phyloP scores from a whole-genome alignment of 2,329 filamentous ascomycete genomes.

The Cytospora leucostoma region DNA sequence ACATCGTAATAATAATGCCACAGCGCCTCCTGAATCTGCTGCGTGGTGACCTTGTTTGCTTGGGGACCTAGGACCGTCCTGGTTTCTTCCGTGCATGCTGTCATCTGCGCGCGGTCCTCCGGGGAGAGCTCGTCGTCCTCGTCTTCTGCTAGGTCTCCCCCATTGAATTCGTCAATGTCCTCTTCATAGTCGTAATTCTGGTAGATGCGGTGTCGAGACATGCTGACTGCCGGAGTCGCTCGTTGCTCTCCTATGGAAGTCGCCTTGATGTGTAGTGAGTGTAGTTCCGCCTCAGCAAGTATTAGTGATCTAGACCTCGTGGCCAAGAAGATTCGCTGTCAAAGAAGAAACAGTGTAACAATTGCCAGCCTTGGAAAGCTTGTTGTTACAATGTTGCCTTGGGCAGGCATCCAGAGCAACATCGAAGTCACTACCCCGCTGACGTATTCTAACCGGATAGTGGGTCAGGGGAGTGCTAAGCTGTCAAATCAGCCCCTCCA shows the following conservation, averaged over 20 bases:
- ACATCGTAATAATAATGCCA: constrained; percentile 98
- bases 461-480: background rate
- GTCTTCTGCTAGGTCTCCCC: constrained; percentile 43
- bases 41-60: constrained; percentile 55
- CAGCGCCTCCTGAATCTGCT: constrained; percentile 82
- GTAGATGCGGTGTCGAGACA: constrained; percentile 51
- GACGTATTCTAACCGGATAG: background rate
- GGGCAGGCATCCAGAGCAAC: background rate
- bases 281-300: background rate
- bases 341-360: background rate
- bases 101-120: constrained; percentile 56
- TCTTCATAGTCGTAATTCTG: constrained; percentile 54
- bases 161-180: constrained; percentile 54
- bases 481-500: constrained; percentile 1
- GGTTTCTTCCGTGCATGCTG: constrained; percentile 66
- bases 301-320: background rate
- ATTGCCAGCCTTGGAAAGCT: background rate
- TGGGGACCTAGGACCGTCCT: constrained; percentile 63
- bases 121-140: constrained; percentile 49
- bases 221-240: constrained; percentile 30
- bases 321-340: background rate
- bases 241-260: background rate
- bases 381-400: background rate
- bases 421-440: background rate
- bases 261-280: background rate